Conservation (phyloP, 192 early-diverging fungal genomes). For the Entrophospora sp. region DNA sequence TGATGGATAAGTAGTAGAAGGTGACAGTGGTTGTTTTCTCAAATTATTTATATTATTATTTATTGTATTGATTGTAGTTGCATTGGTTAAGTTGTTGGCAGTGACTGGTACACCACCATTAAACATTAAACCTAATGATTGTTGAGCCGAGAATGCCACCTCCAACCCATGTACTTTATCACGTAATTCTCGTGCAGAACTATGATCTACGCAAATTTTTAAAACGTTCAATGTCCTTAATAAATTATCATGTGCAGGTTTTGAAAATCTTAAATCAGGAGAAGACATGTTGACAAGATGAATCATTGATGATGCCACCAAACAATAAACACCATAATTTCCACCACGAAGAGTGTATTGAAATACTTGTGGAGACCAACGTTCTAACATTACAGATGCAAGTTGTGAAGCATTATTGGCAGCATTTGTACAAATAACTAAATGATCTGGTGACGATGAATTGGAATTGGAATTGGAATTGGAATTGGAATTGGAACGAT, state of each 20-base stretch:
- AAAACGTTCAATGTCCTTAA: neutral
- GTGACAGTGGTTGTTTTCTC: too few species aligned
- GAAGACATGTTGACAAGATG: slow-evolving; percentile 24
- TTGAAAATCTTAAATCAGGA: neutral
- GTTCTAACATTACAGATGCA: slow-evolving; percentile 34
- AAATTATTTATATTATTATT: too few species aligned
- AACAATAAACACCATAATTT: slow-evolving; percentile 41
- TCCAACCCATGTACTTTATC: neutral
- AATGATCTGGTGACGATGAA: too few species aligned
- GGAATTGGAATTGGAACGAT: slow-evolving; percentile 25
- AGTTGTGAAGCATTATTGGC: slow-evolving; percentile 44
- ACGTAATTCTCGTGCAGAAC: neutral
- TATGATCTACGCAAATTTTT: neutral
- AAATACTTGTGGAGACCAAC: slow-evolving; percentile 28
- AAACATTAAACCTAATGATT: too few species aligned
- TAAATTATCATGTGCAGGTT: too few species aligned
- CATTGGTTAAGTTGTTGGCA: too few species aligned
- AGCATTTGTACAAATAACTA: slow-evolving; percentile 35
- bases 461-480: too few species aligned
- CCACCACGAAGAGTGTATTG: slow-evolving; percentile 38
- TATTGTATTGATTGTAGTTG: too few species aligned
- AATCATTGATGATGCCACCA: slow-evolving; percentile 36
- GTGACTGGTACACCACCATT: too few species aligned
- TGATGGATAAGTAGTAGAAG: too few species aligned
- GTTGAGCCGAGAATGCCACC: neutral